Evolutionary conservation across 1,139 yeast genomes (phyloP).

Genomic region (Petasospora fabianii): DNA sequence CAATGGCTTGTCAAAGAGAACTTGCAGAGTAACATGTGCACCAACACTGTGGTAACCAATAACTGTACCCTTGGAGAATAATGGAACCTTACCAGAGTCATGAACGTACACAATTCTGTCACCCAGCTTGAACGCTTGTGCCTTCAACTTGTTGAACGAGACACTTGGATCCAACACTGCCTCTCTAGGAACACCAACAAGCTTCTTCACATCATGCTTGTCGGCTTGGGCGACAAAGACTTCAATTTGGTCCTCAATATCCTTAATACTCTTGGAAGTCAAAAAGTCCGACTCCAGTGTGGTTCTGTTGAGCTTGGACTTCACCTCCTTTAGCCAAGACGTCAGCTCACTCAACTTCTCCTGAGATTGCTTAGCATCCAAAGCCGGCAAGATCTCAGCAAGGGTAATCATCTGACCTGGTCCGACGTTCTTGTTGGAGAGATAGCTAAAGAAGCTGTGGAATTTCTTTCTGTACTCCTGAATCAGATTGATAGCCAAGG

Average conservation of each 20-base stretch:
- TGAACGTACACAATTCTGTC: conserved; percentile 86
- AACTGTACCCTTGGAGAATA: conserved; percentile 87
- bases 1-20: conserved; percentile 79
- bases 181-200: conserved; percentile 80
- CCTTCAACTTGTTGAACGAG: conserved; percentile 67
- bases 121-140: conserved; percentile 79
- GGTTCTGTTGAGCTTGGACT: conserved; percentile 55
- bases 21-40: conserved; percentile 49
- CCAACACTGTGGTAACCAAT: conserved; percentile 72
- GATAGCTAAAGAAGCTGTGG: conserved; percentile 53
- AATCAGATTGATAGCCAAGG: conserved; percentile 65
- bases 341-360: conserved; percentile 39
- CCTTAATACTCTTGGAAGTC: conserved; percentile 59
- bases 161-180: conserved; percentile 78
- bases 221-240: conserved; percentile 42
- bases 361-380: conserved; percentile 35
- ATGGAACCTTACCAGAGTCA: conserved; percentile 86
- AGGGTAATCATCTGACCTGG: conserved; percentile 37
- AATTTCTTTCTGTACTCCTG: conserved; percentile 58
- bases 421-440: conserved; percentile 24
- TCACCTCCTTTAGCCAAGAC: conserved; percentile 58
- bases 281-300: conserved; percentile 78
- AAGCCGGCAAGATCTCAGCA: conserved; percentile 38
- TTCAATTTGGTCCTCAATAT: conserved; percentile 64
- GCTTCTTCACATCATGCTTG: conserved; percentile 47